Evolutionary conservation across 208 protist species (phyloP), one percentile per base, ranked within the genome.

Genomic region (Leishmania tarentolae): DNA sequence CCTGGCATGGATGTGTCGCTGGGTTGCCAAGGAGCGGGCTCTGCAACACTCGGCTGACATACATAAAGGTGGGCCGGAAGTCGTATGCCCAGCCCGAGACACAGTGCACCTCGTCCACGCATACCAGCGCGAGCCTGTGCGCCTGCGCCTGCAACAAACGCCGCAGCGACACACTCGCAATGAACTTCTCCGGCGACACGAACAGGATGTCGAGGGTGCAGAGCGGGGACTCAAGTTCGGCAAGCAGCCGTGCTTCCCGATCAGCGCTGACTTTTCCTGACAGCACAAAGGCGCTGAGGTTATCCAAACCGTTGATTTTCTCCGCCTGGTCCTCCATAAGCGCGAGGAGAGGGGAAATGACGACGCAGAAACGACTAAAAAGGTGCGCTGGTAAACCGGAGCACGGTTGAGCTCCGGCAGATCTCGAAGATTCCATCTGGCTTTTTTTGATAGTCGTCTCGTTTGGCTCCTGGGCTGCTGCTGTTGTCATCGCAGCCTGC

Each of bases 91-190:
- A 99, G 78, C 98, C 91, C 0, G 97, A 99, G 9, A 99, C 91
- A 84, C 98, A 99, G 85, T 99, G 98, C 57, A 95, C 98, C 86
- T 99, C 98, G 83, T 99, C 98, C 46, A 99, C 84, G 87, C 95
- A 98, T 19, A 98, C 79, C 75, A 98, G 88, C 11, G 91, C 92
- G 19, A 98, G 83, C 8, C 95, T 91, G 59, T 92, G 86, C 17
- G 57, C 24, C 79, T 95, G 85, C 5, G 81, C 24, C 57, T 77
- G 70, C 73, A 84, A 65, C 9, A 97, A 42, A 15, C 63, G 44
- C 5, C 93, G 92, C 24, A 98, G 79, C 31, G 76, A 53, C 44
- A 80, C 83, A 73, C 91, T 87, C 21, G 85, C 80, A 57, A 96
- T 88, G 72, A 97, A 78, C 73, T 86, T 87, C 85, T 98, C 95